These are phyloP conservation scores for Toxicodendron radicans DNA, from an alignment of 345 rosid genomes.

Conservation along the genomic window DNA sequence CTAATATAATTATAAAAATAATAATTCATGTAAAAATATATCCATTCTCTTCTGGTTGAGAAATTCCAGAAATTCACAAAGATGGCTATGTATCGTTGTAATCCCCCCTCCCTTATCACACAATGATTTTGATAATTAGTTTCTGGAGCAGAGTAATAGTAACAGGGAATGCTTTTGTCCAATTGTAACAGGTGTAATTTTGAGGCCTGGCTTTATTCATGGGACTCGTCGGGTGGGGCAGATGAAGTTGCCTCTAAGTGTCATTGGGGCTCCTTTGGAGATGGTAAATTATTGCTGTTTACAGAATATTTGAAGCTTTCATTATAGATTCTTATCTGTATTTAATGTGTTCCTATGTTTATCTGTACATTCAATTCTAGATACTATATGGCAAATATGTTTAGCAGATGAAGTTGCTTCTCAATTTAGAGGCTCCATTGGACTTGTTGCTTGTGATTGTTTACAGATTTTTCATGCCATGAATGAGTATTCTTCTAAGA, in stretches of 20 bases:
- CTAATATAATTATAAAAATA: too few species aligned
- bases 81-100: background rate
- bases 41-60: background rate
- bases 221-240: conserved; percentile 55
- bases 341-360: background rate
- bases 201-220: conserved; percentile 71
- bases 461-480: background rate
- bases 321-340: background rate
- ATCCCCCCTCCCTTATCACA: background rate
- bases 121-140: background rate
- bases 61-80: too few species aligned
- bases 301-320: background rate
- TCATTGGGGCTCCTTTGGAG: conserved; percentile 61
- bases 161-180: background rate
- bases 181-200: conserved; percentile 37
- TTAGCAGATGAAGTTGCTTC: background rate
- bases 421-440: background rate
- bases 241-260: conserved; percentile 49
- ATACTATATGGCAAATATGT: background rate
- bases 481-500: background rate
- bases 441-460: background rate
- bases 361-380: background rate
- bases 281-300: conserved; percentile 37
- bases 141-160: background rate
- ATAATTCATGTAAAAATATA: too few species aligned